Evolutionary conservation across 1,139 yeast species (phyloP), one percentile per base, ranked within the genome.

Genomic region (Taiozyma sp.): DNA sequence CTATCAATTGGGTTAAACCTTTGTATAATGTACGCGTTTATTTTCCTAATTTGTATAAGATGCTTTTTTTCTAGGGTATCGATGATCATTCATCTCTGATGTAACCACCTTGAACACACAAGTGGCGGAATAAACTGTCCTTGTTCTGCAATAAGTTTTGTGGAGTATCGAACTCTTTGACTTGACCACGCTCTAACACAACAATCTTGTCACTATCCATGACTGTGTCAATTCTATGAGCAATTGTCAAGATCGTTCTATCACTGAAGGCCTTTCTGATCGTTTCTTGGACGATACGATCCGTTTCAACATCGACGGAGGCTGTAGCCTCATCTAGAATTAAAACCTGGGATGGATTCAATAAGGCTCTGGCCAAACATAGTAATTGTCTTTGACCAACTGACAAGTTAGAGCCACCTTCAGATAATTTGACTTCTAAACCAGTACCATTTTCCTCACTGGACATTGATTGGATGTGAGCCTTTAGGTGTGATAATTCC

Each of bases 301-400:
- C 96, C 0, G 96, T 88, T 63, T 85, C 86, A 22, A 84, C 81
- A 65, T 88, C 96, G 32, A 88, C 92, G 3, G 93, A 86, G 0
- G 96, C 92, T 0, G 96, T 88, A 1, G 96, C 96, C 67, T 88
- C 96, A 64, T 88, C 96, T 46, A 88, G 70, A 22, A 88, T 79
- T 52, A 88, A 70, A 30, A 87, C 79, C 54, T 78, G 80, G 2
- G 91, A 80, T 14, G 78, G 74, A 51, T 76, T 77, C 55, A 87
- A 71, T 46, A 88, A 70, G 0, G 92, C 95, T 51, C 96, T 75
- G 0, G 92, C 88, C 34, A 88, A 70, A 57, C 93, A 87, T 68
- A 88, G 71, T 47, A 88, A 70, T 67, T 88, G 96, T 46, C 88
- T 74, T 65, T 88, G 95, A 1, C 96, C 96, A 45, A 82, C 83